Evolutionary conservation across 441 rosid genomes (phyloP).

Genomic region (Gossypium trilobum): DNA sequence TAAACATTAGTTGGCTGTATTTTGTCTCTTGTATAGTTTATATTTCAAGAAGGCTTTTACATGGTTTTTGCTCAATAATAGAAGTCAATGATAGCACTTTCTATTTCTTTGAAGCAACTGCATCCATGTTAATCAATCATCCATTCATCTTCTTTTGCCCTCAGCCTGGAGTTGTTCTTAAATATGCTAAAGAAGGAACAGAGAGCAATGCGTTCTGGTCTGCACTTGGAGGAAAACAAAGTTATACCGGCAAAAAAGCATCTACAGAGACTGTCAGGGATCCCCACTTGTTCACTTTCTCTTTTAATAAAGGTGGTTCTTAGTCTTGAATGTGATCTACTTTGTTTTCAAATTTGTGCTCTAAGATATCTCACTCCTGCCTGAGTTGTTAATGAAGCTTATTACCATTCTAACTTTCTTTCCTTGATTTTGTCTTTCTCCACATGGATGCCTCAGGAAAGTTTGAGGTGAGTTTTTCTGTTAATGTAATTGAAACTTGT

Average conservation of each 20-base stretch:
- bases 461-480: slow-evolving; percentile 67
- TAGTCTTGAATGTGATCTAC: slow-evolving; percentile 12
- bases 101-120: slow-evolving; percentile 2
- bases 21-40: neutral
- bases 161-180: slow-evolving; percentile 79
- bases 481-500: slow-evolving; percentile 14
- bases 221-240: slow-evolving; percentile 95
- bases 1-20: neutral
- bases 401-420: slow-evolving; percentile 37
- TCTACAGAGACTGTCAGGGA: slow-evolving; percentile 63
- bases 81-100: neutral
- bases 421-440: slow-evolving; percentile 34
- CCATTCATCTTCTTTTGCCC: neutral
- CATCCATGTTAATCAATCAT: neutral
- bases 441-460: slow-evolving; percentile 57
- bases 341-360: slow-evolving; percentile 1
- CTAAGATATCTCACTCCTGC: slow-evolving; percentile 6
- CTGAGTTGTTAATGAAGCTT: slow-evolving; percentile 18
- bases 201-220: slow-evolving; percentile 96
- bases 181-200: slow-evolving; percentile 97
- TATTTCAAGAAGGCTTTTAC: neutral
- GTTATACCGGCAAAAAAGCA: slow-evolving; percentile 62
- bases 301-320: slow-evolving; percentile 58
- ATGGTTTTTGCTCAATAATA: neutral
- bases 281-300: slow-evolving; percentile 72